Percentiles rank a stretch among this genome's conserved stretches.
Conservation (phyloP, 2,329 filamentous ascomycete species). For the Pezicula rhizophila region DNA sequence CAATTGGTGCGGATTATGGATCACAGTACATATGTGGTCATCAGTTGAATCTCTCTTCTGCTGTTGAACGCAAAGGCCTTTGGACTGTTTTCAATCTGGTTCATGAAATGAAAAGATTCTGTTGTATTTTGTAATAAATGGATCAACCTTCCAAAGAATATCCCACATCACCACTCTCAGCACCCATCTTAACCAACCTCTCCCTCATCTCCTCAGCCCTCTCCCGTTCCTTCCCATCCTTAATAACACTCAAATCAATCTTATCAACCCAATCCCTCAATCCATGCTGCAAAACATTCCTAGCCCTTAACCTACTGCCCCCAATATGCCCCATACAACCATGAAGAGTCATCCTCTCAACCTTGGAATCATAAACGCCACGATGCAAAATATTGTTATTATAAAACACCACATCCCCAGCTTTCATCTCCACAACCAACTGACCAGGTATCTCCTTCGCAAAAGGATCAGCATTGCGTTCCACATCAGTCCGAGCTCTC, state of each 20-base stretch:
- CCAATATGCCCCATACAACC: slow-evolving; percentile 60
- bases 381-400: slow-evolving; percentile 83
- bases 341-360: slow-evolving; percentile 65
- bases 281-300: slow-evolving; percentile 72
- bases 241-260: slow-evolving; percentile 45
- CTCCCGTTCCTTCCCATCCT: slow-evolving; percentile 32
- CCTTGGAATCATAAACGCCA: slow-evolving; percentile 53
- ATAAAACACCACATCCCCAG: slow-evolving; percentile 82
- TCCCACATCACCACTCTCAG: slow-evolving; percentile 53
- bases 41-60: too few relatives aligned
- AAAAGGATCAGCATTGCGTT: slow-evolving; percentile 62
- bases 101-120: too few relatives aligned
- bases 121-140: too few relatives aligned
- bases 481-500: slow-evolving; percentile 62
- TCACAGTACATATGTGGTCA: too few relatives aligned
- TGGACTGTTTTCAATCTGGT: too few relatives aligned
- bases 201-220: slow-evolving; percentile 59
- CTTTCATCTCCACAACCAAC: slow-evolving; percentile 56
- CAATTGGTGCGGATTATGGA: too few relatives aligned
- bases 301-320: slow-evolving; percentile 51
- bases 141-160: slow-evolving; percentile 51
- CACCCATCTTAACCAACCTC: slow-evolving; percentile 56
- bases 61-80: too few relatives aligned
- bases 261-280: slow-evolving; percentile 59
- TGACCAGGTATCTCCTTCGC: slow-evolving; percentile 57